phyloP scores from a whole-genome alignment of 768 basidiomycete species.

The Lactarius sp. region DNA sequence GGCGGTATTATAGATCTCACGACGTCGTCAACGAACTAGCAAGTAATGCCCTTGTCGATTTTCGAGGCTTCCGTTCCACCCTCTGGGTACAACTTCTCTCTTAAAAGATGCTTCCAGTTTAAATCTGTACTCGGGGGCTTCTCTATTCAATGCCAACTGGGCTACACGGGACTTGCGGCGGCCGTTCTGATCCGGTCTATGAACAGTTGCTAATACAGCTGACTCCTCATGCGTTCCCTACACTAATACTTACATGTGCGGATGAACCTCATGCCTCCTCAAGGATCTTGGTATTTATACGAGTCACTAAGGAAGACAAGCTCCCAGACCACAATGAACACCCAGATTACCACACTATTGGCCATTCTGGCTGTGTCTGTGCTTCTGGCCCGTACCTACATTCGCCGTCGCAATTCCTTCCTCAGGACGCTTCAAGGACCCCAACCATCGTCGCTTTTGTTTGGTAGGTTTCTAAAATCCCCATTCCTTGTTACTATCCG shows the following conservation, averaged over 20 bases:
- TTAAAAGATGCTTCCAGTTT: no score
- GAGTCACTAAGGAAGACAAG: no score
- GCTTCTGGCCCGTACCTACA: background rate
- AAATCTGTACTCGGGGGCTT: background rate
- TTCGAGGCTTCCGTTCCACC: no score
- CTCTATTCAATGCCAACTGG: background rate
- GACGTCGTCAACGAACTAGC: no score
- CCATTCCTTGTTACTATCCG: slow-evolving; percentile 23
- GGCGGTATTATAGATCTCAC: no score
- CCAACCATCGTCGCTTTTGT: no score
- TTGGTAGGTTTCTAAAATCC: background rate
- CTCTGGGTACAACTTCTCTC: no score
- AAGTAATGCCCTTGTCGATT: no score
- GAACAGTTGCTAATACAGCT: background rate
- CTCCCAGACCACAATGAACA: no score
- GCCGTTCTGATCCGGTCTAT: background rate
- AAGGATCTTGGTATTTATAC: no score
- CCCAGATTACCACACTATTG: no score
- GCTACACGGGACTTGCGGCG: background rate
- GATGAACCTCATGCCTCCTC: background rate
- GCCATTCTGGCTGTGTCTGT: background rate
- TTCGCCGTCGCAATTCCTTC: background rate
- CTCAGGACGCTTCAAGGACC: background rate
- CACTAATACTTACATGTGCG: background rate
- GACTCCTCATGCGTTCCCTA: background rate